Percentiles rank a stretch among this genome's conserved stretches.
Conservation (phyloP, 768 basidiomycete genomes). For the Mycena belliarum region DNA sequence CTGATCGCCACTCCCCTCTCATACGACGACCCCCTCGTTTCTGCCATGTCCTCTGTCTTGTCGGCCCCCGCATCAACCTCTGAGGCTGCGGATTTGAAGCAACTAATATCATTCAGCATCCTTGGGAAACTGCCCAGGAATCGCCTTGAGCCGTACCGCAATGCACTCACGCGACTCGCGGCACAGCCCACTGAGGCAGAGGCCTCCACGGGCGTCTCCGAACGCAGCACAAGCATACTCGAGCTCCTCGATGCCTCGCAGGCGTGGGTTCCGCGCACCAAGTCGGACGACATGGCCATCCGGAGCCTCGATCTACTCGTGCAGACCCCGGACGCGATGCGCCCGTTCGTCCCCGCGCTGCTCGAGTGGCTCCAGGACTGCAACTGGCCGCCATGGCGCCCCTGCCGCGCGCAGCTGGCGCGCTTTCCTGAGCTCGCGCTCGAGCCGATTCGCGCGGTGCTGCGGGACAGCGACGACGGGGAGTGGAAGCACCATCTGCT, state of each 20-base stretch:
- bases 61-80: not conserved
- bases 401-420: not conserved
- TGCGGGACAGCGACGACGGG: conserved; percentile 3
- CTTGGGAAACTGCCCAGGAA: not conserved
- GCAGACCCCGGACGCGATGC: conserved; percentile 6
- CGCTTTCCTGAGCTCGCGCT: conserved; percentile 6
- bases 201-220: not conserved
- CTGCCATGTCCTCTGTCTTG: not conserved
- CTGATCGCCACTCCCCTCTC: not conserved
- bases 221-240: not conserved
- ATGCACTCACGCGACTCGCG: not conserved
- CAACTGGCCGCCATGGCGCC: conserved; percentile 1
- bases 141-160: not conserved
- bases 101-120: not conserved
- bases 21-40: not conserved
- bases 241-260: not conserved
- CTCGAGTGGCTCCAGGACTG: conserved; percentile 8
- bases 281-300: not conserved
- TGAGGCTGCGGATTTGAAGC: not conserved
- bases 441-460: conserved; percentile 5
- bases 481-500: not conserved
- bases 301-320: conserved; percentile 7
- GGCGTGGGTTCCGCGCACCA: conserved; percentile 3
- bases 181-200: not conserved
- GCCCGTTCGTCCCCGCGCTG: not conserved